phyloP scores from a whole-genome alignment of 1,284 basidiomycete species.

The Paramarasmius palmivorus region DNA sequence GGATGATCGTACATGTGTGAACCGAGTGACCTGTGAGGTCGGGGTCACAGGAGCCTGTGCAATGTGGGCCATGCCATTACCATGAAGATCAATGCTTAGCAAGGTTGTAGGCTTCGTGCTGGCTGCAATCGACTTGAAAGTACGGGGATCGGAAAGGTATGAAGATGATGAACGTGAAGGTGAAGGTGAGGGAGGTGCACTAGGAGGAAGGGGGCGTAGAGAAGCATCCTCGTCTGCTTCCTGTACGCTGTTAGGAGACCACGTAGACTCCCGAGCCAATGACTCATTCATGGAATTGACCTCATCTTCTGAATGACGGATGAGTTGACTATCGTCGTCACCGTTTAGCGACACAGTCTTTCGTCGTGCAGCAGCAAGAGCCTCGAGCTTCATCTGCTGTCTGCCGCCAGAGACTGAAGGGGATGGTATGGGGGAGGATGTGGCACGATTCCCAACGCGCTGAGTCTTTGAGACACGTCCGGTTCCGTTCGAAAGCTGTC shows the following conservation, averaged over 20 bases:
- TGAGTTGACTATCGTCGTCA: constrained; percentile 43
- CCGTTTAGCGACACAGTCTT: constrained; percentile 68
- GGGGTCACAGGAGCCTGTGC: constrained; percentile 78
- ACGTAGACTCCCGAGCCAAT: constrained; percentile 63
- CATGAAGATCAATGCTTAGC: constrained; percentile 81
- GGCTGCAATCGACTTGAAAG: constrained; percentile 79
- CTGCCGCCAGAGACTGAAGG: constrained; percentile 24
- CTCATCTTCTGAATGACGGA: constrained; percentile 42
- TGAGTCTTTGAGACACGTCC: constrained; percentile 26
- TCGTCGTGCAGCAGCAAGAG: constrained; percentile 37
- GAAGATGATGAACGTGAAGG: constrained; percentile 80
- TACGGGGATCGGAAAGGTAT: constrained; percentile 76
- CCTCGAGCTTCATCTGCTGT: constrained; percentile 38
- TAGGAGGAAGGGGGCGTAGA: constrained; percentile 83
- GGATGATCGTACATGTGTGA: constrained; percentile 58
- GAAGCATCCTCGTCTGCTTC: constrained; percentile 92
- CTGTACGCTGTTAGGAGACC: constrained; percentile 70
- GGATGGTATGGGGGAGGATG: constrained; percentile 28
- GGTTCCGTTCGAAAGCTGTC: constrained; percentile 23
- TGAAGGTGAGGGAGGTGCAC: constrained; percentile 79
- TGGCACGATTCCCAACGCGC: constrained; percentile 35
- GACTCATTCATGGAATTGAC: constrained; percentile 49
- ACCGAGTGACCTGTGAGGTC: constrained; percentile 47
- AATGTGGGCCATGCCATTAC: constrained; percentile 85
- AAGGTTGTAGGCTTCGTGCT: constrained; percentile 96